Evolutionary conservation across 768 basidiomycete species (phyloP), one percentile per base, ranked within the genome.

Genomic region (Phlebiopsis flavidoalba): DNA sequence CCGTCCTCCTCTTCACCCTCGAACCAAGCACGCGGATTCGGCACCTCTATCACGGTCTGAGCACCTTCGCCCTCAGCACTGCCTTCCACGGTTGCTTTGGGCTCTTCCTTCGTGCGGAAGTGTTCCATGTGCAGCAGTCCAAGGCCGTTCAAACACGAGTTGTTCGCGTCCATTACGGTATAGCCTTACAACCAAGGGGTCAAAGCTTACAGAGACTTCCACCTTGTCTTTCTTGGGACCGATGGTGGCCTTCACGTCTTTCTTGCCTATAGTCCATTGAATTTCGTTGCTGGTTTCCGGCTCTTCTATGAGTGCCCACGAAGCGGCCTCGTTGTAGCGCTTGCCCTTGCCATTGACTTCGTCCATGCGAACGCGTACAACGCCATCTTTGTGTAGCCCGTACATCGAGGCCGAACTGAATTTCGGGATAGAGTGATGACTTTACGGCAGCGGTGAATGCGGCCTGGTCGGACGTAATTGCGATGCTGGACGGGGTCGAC

Each of bases 81-180:
- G 63, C 73, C 77, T 21, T 75, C 76, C 26, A 81, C 74, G 11
- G 77, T 83, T 48, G 72, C 77, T 62, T 72, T 80, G 78, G 8
- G 68, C 47, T 78, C 79, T 62, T 77, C 71, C 69, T 88, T 86
- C 21, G 79, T 79, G 66, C 92, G 89, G 80, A 95, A 98, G 73
- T 98, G 97, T 70, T 99, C 97, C 96, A 99, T 95, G 66, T 98
- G 95, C 64, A 99, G 78, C 33, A 99, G 79, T 1, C 92, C 91
- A 45, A 86, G 81, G 1, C 91, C 93, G 67, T 99, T 99, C 37
- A 99, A n/a, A 73, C 8, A 94, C 87, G 53, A 99, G 80, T 68
- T 97, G 90, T 60, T 89, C 88, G 69, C 85, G 86, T 2, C 91
- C 93, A 59, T 84, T 80, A 36, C 87, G 82, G 49, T 84, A 77